These are phyloP conservation scores for Ceratocystis lukuohia DNA, from an alignment of 2,329 filamentous ascomycete genomes.

Conservation along the genomic window DNA sequence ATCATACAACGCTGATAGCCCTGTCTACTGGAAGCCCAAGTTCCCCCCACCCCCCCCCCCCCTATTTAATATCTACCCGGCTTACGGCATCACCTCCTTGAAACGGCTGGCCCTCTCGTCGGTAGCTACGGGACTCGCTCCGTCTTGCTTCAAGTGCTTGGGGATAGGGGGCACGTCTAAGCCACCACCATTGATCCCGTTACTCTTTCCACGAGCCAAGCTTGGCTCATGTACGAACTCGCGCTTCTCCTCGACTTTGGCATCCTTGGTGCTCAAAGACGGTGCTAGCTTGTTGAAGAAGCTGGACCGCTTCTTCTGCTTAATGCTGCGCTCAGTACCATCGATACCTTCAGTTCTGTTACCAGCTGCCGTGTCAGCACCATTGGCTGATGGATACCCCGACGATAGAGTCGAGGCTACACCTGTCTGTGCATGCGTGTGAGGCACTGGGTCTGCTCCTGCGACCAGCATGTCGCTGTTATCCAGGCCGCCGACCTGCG, in stretches of 20 bases:
- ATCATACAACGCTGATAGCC: neutral
- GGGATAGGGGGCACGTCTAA: neutral
- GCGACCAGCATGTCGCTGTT: conserved; percentile 15
- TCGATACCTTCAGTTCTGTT: neutral
- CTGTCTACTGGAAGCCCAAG: neutral
- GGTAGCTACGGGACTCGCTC: neutral
- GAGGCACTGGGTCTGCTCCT: conserved; percentile 2
- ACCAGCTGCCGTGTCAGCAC: neutral
- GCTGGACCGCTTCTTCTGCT: conserved; percentile 14
- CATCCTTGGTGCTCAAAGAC: conserved; percentile 3
- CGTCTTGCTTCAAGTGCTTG: neutral
- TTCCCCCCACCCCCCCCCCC: neutral
- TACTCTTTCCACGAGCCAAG: neutral
- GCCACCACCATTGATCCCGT: neutral
- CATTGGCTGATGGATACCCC: neutral
- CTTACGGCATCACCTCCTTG: conserved; percentile 13
- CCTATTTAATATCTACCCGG: neutral
- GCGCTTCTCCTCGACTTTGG: conserved; percentile 13
- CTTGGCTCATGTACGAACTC: conserved; percentile 14
- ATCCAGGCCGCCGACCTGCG: conserved; percentile 13
- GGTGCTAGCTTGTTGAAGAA: conserved; percentile 12
- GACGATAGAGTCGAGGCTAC: neutral
- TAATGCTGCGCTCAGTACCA: neutral
- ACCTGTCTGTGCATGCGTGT: neutral
- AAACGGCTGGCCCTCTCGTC: conserved; percentile 15